Base-by-base conservation (phyloP, 2,329 filamentous ascomycete species). In the Botrytis squamosa region DNA sequence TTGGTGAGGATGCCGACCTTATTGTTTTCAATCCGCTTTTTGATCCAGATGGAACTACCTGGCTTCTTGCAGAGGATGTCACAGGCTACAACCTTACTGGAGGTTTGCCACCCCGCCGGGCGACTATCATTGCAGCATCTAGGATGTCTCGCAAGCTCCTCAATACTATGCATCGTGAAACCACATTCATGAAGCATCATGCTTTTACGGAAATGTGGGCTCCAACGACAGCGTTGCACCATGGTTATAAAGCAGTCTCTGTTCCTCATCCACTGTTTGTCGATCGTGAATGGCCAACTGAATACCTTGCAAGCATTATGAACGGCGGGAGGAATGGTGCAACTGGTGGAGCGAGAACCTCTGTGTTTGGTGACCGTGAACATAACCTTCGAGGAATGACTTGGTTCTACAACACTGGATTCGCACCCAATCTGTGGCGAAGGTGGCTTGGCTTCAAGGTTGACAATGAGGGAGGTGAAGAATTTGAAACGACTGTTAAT, bases 151-250 rank as follows among this genome's bases (percentile, higher is more conserved):
- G 91, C 67, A 90, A 90, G 65, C 89, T 98, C 66, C 87, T 98
- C 22, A 85, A 90, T 75, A 91, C 91, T 29, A 98, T 98, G 95
- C 95, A 98, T 85, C 88, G 90, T 72, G 94, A 97, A 84, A 97
- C 95, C 6, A 90, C 91, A 44, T 88, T 93, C 79, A 91, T 92
- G 80, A 95, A 94, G 78, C 93, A 97, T 82, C 93, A 93, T 76
- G 97, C 96, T 85, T 97, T 97, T 81, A 93, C 94, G 0, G 95
- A 98, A 83, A 98, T 98, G 95, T 98, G 94, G 94, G 93, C 95
- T 0, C 91, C 92, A 1, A 96, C 93, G 0, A 90, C 93, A 1
- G 93, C 95, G 1, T 87, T 98, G 16, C 95, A 98, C 75, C 95
- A 98, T 81, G 95, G 95, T 18, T 91, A 93, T 84, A 98, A 98